A percentile compares a stretch with the other conserved stretches of the same genome.
phyloP scores from a whole-genome alignment of 2,329 filamentous ascomycete species.

The Venturia asperata region DNA sequence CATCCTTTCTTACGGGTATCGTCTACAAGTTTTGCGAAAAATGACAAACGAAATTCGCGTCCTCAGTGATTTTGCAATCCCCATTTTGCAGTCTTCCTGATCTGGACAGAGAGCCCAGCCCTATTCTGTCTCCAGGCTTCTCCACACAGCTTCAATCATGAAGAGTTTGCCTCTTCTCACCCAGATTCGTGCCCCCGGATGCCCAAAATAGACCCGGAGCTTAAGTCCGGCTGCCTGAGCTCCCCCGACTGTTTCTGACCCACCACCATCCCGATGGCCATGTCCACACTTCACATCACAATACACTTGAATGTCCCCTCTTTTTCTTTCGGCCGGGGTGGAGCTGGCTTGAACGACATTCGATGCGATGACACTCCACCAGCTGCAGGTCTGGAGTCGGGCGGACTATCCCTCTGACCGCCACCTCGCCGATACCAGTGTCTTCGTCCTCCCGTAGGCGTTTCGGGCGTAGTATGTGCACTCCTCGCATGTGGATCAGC shows the following conservation, averaged over 20 bases:
- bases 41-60: not conserved
- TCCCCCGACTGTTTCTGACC: too few species aligned
- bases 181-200: not conserved
- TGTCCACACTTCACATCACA: constrained; percentile 6
- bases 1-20: constrained; percentile 9
- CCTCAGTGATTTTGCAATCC: not conserved
- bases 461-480: constrained; percentile 14
- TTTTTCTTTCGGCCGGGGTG: constrained; percentile 14
- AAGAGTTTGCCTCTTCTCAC: not conserved
- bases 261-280: not conserved
- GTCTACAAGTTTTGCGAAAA: not conserved
- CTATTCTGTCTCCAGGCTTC: not conserved
- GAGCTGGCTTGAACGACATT: not conserved
- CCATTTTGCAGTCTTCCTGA: not conserved
- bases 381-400: not conserved
- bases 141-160: not conserved
- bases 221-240: not conserved
- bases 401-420: not conserved
- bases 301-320: constrained; percentile 2
- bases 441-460: constrained; percentile 7
- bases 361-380: not conserved
- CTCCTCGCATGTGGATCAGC: not conserved
- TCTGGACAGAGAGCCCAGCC: not conserved
- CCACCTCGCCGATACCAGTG: not conserved
- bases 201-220: not conserved